Base-by-base conservation (phyloP, 208 protist species). In the Acanthamoeba culbertsoni region DNA sequence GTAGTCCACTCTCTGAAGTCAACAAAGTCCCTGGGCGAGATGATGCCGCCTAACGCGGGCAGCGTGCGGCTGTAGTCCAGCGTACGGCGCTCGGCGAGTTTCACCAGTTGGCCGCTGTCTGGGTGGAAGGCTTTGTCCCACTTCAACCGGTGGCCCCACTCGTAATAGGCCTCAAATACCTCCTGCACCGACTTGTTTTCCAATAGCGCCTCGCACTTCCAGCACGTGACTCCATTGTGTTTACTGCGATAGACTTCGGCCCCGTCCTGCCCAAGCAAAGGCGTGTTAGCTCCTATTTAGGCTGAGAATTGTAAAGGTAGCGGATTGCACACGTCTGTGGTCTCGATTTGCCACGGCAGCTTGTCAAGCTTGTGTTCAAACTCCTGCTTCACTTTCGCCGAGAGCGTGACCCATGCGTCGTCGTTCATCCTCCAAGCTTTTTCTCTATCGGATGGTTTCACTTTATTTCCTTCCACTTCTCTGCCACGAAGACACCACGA, bases 11-110 rank as follows among this genome's bases (percentile, higher is more conserved):
- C 73, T 0, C 73, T 0, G 10, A 84, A 3, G 73, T 84, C 73
- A 20, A 84, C 23, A 14, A 84, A 84, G 73, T 55, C 73, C 12
- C 73, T 37, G 2, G 73, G n/a, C 37, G 73, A 84, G 73, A 84
- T 84, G 43, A 84, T 43, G 42, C 73, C 73, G 43, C 73, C 73
- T 26, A 84, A 43, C 73, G 45, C 73, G 5, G 73, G 73, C 43
- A 84, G 73, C 42, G 73, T 84, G 40, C 73, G 73, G 73, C 73
- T 84, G 73, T 84, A 84, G 73, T 84, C 73, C 12, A 84, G 73
- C 73, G 73, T 84, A n/a, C 73, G 73, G 37, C 73, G 73, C 12
- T 84, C 73, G 73, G 23, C 43, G 42, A 84, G 45, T 43, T 84
- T 37, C 73, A 57, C 28, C 73, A 84, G 7, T 18, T 84, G n/a